phyloP scores from a whole-genome alignment of 345 rosid species.

The Excoecaria agallocha region DNA sequence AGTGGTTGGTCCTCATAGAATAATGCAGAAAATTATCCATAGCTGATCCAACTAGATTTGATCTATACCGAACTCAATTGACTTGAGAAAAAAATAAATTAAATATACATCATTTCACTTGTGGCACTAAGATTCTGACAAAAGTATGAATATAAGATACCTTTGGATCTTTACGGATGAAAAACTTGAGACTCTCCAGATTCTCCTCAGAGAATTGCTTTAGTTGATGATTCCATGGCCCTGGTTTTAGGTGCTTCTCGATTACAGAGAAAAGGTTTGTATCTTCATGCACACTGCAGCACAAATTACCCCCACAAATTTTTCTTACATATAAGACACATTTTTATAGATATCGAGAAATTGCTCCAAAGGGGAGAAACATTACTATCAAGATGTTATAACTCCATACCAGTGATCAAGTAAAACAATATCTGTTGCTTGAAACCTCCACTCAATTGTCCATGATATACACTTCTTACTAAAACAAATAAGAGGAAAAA shows the following conservation, averaged over 20 bases:
- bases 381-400: background rate
- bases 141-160: conserved; percentile 23
- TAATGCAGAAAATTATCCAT: too few relatives aligned
- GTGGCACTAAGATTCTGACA: background rate
- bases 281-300: conserved; percentile 67
- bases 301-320: conserved; percentile 13
- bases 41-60: too few relatives aligned
- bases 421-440: conserved; percentile 57
- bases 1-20: background rate
- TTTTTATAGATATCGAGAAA: background rate
- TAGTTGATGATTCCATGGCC: conserved; percentile 71
- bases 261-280: conserved; percentile 49
- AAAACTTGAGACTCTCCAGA: conserved; percentile 59
- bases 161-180: conserved; percentile 60
- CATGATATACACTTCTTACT: conserved; percentile 70
- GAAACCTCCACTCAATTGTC: conserved; percentile 94
- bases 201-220: conserved; percentile 58
- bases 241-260: conserved; percentile 66
- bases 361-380: background rate
- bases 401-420: conserved; percentile 63
- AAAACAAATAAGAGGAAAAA: conserved; percentile 18
- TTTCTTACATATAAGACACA: background rate
- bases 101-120: background rate
- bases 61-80: too few relatives aligned
- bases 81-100: too few relatives aligned